Base-by-base conservation (phyloP, 2,329 filamentous ascomycete genomes). In the Aspergillus sp. region DNA sequence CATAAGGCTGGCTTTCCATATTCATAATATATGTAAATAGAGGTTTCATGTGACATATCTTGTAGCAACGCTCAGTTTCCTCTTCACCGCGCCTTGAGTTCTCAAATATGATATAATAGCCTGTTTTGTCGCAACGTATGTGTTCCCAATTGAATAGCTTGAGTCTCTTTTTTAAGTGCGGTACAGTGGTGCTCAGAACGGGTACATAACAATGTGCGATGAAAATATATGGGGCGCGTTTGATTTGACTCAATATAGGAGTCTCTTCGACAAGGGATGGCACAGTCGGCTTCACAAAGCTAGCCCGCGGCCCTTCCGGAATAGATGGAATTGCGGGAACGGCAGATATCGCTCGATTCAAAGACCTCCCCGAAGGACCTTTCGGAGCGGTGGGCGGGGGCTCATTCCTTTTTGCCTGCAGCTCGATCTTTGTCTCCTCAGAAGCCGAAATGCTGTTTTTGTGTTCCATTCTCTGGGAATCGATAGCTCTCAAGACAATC, bases 11-110 rank as follows among this genome's bases (percentile, higher is more conserved):
- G 44, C 89, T 83, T 61, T 91, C 86, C 89, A 98, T 95, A 36
- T 82, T 80, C 86, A 98, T 91, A 47, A 79, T 77, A 56, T 97
- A 97, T 1, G 86, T 96, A 71, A 98, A 98, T 50, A 98, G 81
- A 5, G 86, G 79, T 35, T 85, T 85, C 62, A 86, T 85, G 62
- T 96, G 84, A 52, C 87, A 90, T 40, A 83, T 79, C 42, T 81
- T 77, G 64, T 82, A 90, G 62, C 90, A 96, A 49, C 86, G 78
- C 53, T 88, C 84, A 1, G 89, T 85, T 66, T 96, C 90, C 43
- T 83, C 76, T 56, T 90, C 84, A 3, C 91, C 91, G 7, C 77
- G 74, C 43, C 80, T 78, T 2, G 82, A 88, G 56, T 91, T 85
- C 40, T 87, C 81, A 59, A 98, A 98, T n/a, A 90, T 75, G 41